Evolutionary conservation across 208 protist species (phyloP).

Genomic region (Trichomonas vaginalis): DNA sequence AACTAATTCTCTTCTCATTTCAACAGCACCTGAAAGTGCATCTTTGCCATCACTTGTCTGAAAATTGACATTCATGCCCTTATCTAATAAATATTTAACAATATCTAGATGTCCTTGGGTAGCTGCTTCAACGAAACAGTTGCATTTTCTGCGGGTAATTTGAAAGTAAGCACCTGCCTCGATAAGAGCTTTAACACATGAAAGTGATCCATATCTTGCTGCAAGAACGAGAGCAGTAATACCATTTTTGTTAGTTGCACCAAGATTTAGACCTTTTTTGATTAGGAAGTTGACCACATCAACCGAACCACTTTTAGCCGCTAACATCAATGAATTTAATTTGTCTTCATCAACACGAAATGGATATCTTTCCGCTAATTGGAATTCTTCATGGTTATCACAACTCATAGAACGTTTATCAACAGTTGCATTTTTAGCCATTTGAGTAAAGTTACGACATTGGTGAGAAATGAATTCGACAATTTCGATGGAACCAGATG

Average conservation of each 20-base stretch:
- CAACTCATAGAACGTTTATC: too few species aligned
- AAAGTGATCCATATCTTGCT: neutral
- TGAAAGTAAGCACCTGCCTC: neutral
- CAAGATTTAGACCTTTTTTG: neutral
- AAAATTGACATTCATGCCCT: neutral
- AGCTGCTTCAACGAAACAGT: neutral
- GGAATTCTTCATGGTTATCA: too few species aligned
- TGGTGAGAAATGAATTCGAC: neutral
- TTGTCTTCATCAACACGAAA: too few species aligned
- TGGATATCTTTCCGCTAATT: too few species aligned
- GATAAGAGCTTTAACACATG: neutral
- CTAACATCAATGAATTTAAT: neutral
- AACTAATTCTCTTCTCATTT: neutral
- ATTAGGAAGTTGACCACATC: neutral
- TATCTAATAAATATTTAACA: neutral
- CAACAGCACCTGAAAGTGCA: neutral
- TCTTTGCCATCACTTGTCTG: neutral
- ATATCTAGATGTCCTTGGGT: neutral
- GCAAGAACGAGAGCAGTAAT: neutral
- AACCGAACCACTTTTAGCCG: neutral
- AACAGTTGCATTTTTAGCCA: too few species aligned
- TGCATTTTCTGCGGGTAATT: neutral
- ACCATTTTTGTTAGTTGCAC: neutral
- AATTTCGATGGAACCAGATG: neutral
- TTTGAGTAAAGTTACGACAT: neutral